Conservation (phyloP, 768 basidiomycete genomes). For the Naematelia aurantialba region DNA sequence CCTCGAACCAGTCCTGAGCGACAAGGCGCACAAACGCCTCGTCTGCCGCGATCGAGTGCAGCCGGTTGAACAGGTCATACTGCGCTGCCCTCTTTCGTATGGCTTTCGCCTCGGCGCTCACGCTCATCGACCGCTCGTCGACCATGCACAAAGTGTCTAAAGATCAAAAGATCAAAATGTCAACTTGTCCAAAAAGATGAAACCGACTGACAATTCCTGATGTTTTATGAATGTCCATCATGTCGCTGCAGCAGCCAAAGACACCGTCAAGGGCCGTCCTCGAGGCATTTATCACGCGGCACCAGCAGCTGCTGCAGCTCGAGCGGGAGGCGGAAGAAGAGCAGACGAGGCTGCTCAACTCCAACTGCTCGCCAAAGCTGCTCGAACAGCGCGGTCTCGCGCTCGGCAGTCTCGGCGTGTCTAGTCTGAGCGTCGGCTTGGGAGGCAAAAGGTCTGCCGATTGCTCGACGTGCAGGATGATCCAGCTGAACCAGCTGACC, state of each 20-base stretch:
- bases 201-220: background rate
- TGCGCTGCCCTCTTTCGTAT: constrained; percentile 41
- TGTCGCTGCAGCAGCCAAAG: constrained; percentile 17
- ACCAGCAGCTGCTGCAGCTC: constrained; percentile 58
- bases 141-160: too few species aligned
- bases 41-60: constrained; percentile 81
- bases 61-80: constrained; percentile 73
- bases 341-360: constrained; percentile 69
- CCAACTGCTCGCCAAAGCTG: constrained; percentile 75
- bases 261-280: constrained; percentile 23
- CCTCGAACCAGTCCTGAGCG: constrained; percentile 51
- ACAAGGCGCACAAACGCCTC: constrained; percentile 64
- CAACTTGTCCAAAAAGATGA: background rate
- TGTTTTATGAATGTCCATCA: background rate
- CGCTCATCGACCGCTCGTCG: too few species aligned
- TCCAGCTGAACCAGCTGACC: background rate
- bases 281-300: constrained; percentile 37
- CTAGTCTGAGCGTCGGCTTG: constrained; percentile 72
- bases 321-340: constrained; percentile 85
- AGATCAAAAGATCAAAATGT: too few species aligned
- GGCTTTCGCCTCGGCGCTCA: constrained; percentile 11
- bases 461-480: background rate
- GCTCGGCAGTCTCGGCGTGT: constrained; percentile 66
- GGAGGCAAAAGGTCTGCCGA: constrained; percentile 79
- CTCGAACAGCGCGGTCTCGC: constrained; percentile 87